Evolutionary conservation across 495 filamentous ascomycete species (phyloP).

Genomic region (Aspergillus leporis): DNA sequence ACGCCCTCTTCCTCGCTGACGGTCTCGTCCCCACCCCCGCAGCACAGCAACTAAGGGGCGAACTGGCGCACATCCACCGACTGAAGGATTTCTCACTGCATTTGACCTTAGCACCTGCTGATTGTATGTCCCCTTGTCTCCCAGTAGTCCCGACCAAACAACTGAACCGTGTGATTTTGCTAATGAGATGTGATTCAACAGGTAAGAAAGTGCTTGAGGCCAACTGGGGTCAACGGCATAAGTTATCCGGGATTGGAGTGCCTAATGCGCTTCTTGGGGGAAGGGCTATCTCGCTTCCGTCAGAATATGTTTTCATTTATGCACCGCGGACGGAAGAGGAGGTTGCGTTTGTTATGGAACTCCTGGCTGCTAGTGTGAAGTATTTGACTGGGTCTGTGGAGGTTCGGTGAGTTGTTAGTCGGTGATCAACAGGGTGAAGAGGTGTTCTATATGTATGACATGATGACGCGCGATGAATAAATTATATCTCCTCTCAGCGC

Average conservation of each 20-base stretch:
- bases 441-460: not conserved
- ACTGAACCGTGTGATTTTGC: not conserved
- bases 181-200: constrained; percentile 10
- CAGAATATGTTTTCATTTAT: constrained; percentile 80
- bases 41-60: constrained; percentile 45
- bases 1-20: constrained; percentile 32
- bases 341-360: constrained; percentile 63
- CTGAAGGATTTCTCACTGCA: constrained; percentile 72
- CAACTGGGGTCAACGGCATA: constrained; percentile 90
- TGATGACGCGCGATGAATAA: not conserved
- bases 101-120: constrained; percentile 72
- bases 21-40: constrained; percentile 20
- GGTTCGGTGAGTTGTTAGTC: constrained; percentile 15
- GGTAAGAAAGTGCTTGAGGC: constrained; percentile 72
- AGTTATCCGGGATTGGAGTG: constrained; percentile 59
- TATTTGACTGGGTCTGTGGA: constrained; percentile 38
- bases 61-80: constrained; percentile 77
- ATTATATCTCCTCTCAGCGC: too few species aligned
- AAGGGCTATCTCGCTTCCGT: constrained; percentile 38
- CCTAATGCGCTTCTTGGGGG: constrained; percentile 49
- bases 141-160: too few species aligned
- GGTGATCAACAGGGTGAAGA: too few species aligned
- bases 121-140: constrained; percentile 40
- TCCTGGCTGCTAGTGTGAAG: constrained; percentile 63
- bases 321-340: constrained; percentile 72